A percentile compares a stretch with the other conserved stretches of the same genome.
These are phyloP conservation scores for Didymella segeticola DNA, from an alignment of 2,329 filamentous ascomycete species.

Conservation along the genomic window DNA sequence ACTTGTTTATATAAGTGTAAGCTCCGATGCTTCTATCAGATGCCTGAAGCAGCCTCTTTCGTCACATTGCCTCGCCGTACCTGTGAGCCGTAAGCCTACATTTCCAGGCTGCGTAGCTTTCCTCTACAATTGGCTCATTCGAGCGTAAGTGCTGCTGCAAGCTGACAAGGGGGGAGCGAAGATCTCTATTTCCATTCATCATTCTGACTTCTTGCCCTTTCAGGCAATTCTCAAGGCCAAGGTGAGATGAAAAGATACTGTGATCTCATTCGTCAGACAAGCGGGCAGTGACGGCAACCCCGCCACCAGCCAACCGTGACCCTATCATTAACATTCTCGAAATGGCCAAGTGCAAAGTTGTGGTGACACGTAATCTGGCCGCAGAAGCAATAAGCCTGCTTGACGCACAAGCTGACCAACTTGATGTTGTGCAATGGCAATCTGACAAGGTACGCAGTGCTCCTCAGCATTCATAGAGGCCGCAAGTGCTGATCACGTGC, in stretches of 20 bases:
- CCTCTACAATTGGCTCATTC: too few species aligned
- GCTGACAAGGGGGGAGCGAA: too few species aligned
- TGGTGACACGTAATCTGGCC: conserved; percentile 38
- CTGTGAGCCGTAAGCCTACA: too few species aligned
- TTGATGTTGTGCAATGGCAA: conserved; percentile 41
- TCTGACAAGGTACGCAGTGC: conserved; percentile 28
- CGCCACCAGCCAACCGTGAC: not conserved
- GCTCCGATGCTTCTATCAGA: too few species aligned
- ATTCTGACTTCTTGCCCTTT: too few species aligned
- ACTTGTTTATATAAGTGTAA: too few species aligned
- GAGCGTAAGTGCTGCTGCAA: too few species aligned
- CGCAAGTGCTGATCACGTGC: conserved; percentile 7
- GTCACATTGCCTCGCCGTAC: too few species aligned
- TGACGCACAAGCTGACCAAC: conserved; percentile 21
- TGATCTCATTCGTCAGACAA: not conserved
- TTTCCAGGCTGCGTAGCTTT: too few species aligned
- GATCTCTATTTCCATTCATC: too few species aligned
- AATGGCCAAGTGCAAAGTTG: conserved; percentile 37
- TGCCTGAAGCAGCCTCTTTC: too few species aligned
- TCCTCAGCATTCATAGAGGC: not conserved
- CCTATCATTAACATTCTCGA: conserved; percentile 7
- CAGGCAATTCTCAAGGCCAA: not conserved
- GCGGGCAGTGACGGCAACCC: not conserved
- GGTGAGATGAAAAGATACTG: not conserved
- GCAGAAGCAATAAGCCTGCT: conserved; percentile 31